Evolutionary conservation across 306 rosid genomes (phyloP), one percentile per base, ranked within the genome.

Genomic region (Cucumis melo): DNA sequence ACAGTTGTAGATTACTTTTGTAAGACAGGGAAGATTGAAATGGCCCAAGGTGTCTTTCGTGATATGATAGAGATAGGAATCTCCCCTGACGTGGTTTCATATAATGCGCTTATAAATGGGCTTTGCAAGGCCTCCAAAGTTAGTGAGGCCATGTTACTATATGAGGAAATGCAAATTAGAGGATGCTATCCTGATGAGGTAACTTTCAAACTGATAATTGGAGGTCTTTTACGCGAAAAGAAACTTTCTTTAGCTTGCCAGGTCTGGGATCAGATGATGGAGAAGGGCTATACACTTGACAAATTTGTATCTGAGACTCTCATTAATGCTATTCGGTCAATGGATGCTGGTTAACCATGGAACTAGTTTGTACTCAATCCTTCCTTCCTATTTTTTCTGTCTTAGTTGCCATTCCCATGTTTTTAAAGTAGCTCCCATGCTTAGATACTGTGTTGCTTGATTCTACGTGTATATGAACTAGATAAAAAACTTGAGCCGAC

Each of bases 181-280:
- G 91, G 87, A 77, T 77, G 68, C 67, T 58, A 3, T 78, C 97
- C 96, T 6, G 97, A 90, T 58, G 93, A 82, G 78, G 91, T 94
- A 78, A 94, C 96, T 85, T 94, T 82, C 81, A 94, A 90, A 81
- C 85, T 91, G 89, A 84, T 94, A 78, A 90, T 94, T 79, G 82
- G 93, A 77, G 96, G 96, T 74, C 94, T 91, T 78, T 67, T 91
- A 78, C 85, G 75, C 74, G 95, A 77, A 77, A 87, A 87, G 38
- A 87, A 78, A 80, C 81, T 90, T 78, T 79, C 85, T 9, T 79
- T 77, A 79, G 97, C 98, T 50, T 87, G 91, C 80, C 85, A 82
- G 77, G 85, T 93, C 80, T 94, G 98, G 97, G 97, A 90, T 83
- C 91, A 86, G 86, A 94, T 91, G 96, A 94, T 94, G 98, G 98